A percentile compares a stretch with the other conserved stretches of the same genome.
phyloP scores from a whole-genome alignment of 139 green algal species.

The Eudorina sp. region DNA sequence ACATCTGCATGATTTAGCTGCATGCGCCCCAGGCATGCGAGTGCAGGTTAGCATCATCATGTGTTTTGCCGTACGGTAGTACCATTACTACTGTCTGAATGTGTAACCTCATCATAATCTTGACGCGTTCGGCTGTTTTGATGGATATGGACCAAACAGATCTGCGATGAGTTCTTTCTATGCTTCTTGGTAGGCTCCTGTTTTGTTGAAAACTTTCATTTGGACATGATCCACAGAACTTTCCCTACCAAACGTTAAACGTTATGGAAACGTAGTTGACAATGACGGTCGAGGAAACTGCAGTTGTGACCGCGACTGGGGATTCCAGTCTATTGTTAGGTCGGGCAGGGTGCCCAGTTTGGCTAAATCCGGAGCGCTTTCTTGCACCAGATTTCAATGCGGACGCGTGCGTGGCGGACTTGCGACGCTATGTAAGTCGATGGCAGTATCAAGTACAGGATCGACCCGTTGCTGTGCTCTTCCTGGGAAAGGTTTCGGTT shows the following conservation, averaged over 20 bases:
- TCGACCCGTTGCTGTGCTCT: neutral
- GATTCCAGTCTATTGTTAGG: constrained; percentile 5
- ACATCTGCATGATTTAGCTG: no score
- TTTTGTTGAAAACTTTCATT: no score
- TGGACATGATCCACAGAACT: no score
- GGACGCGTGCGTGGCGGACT: constrained; percentile 83
- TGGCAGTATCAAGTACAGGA: neutral
- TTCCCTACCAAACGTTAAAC: neutral
- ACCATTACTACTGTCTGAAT: no score
- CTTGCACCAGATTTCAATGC: constrained; percentile 76
- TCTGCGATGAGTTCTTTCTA: no score
- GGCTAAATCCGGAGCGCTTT: constrained; percentile 89
- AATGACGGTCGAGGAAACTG: neutral
- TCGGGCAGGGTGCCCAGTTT: constrained; percentile 65
- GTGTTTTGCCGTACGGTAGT: no score
- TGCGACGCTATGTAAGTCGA: constrained; percentile 81
- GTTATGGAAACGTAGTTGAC: neutral
- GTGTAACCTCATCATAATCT: no score
- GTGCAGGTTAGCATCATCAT: no score
- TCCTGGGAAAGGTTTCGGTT: neutral
- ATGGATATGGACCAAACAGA: no score
- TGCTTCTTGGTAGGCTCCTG: no score
- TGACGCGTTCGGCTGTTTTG: no score
- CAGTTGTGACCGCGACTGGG: neutral
- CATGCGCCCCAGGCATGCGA: no score